Base-by-base conservation (phyloP, 2,329 filamentous ascomycete genomes). In the Penicillium sp. region DNA sequence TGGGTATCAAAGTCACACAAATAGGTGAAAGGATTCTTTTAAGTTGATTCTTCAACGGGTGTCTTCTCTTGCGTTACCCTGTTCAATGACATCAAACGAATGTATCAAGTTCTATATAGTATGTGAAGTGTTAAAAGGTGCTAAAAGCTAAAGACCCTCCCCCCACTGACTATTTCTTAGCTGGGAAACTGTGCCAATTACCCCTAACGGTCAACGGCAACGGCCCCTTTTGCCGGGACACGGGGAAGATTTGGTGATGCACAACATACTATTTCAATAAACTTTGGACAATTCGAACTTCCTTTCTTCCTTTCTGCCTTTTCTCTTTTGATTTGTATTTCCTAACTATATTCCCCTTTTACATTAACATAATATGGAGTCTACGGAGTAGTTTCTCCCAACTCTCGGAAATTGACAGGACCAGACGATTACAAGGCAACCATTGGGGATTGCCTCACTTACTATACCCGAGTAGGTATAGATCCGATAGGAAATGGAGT, bases 391-490 rank as follows among this genome's bases (percentile, higher is more conserved):
- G 51, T 45, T 25, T 59, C 39, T 8, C 0, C 33, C 57, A 61
- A 61, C 53, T 51, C 57, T 54, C 53, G 60, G 62, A 60, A 65
- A 65, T 62, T 66, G 63, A 65, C 62, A 66, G 61, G 59, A 62
- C 55, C 48, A 43, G 48, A 36, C 31, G 39, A 35, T 53, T 39
- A 43, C 44, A 47, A 58, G 51, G 45, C 54, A 55, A 60, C 53
- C 52, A 49, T 50, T 13, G 31, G 43, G 51, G 47, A 53, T 53
- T 54, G 52, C 52, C 55, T 49, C 41, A 39, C 35, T 31, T 21
- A 55, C 58, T 61, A 61, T 31, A 41, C 61, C 59, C 53, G 43
- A 57, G 50, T 21, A 7, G 59, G 63, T 62, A 64, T 57, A 42
- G 57, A 60, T 61, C 53, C 19, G 47, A 59, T 35, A 6, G 29